Percentiles rank a stretch among this genome's conserved stretches.
Conservation (phyloP, 805 yeast species). For the Nakazawaea siamensis region DNA sequence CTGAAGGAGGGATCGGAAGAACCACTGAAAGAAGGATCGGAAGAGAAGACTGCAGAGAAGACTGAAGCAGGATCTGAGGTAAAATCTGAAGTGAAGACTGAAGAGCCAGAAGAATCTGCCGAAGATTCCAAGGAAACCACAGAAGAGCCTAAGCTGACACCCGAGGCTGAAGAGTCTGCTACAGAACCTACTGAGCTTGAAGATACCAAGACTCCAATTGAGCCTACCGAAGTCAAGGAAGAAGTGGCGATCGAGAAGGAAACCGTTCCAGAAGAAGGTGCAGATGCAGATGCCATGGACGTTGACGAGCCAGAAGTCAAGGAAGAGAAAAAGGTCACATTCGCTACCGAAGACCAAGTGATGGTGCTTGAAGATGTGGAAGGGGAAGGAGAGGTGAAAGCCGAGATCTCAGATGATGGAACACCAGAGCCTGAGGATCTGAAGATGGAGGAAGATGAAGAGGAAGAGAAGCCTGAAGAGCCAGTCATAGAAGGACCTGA, state of each 20-base stretch:
- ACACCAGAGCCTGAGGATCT: constrained; percentile 9
- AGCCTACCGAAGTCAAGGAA: too few species aligned
- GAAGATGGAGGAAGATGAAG: constrained; percentile 5
- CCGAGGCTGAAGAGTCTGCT: background rate
- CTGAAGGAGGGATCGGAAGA: background rate
- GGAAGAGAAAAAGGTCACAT: constrained; percentile 10
- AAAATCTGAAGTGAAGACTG: background rate
- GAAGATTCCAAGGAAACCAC: constrained; percentile 1
- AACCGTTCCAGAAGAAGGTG: background rate
- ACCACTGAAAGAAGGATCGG: background rate
- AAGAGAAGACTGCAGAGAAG: background rate
- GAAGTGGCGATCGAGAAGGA: too few species aligned
- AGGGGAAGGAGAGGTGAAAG: background rate
- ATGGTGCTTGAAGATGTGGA: background rate
- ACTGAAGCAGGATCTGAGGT: background rate
- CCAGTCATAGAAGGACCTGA: constrained; percentile 56
- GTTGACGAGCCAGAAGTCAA: background rate
- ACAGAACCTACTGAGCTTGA: background rate
- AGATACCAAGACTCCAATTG: too few species aligned
- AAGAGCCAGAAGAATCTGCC: background rate
- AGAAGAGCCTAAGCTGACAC: background rate
- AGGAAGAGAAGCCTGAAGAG: background rate
- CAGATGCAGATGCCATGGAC: background rate
- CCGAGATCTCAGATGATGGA: constrained; percentile 4
- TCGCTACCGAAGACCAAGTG: constrained; percentile 11